These are phyloP conservation scores for Boletus reticulatus DNA, from an alignment of 768 basidiomycete genomes.

Conservation along the genomic window DNA sequence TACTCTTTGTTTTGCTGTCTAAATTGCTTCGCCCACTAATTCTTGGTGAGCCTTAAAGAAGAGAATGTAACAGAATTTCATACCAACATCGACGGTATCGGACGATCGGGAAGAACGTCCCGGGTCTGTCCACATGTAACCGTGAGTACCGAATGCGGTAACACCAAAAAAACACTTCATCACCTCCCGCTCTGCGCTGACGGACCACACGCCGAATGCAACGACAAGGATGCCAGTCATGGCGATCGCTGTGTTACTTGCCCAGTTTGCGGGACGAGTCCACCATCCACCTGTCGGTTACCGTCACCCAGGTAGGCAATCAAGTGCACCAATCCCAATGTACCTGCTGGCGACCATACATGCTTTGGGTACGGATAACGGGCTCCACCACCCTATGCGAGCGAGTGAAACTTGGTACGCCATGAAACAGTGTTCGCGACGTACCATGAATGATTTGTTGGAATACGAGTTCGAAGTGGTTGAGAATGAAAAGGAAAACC, in stretches of 20 bases:
- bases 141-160: neutral
- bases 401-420: too few relatives aligned
- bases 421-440: too few relatives aligned
- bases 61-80: conserved; percentile 22
- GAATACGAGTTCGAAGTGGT: too few relatives aligned
- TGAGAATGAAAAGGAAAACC: too few relatives aligned
- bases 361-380: too few relatives aligned
- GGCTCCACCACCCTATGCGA: too few relatives aligned
- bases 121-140: conserved; percentile 45
- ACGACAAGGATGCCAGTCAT: conserved; percentile 65
- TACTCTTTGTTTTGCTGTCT: conserved; percentile 29
- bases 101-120: conserved; percentile 54
- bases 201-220: conserved; percentile 64
- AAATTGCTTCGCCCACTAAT: conserved; percentile 53
- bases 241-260: conserved; percentile 76
- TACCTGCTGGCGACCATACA: too few relatives aligned
- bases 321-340: too few relatives aligned
- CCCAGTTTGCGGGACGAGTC: conserved; percentile 90
- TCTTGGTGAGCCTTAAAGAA: neutral
- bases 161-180: neutral
- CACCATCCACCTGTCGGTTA: conserved; percentile 83
- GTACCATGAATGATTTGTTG: too few relatives aligned
- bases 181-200: conserved; percentile 82
- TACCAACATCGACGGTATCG: conserved; percentile 81
- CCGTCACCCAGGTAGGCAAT: too few relatives aligned